These are phyloP conservation scores for Xylaria hypoxylon DNA, from an alignment of 2,329 filamentous ascomycete species.

Conservation along the genomic window DNA sequence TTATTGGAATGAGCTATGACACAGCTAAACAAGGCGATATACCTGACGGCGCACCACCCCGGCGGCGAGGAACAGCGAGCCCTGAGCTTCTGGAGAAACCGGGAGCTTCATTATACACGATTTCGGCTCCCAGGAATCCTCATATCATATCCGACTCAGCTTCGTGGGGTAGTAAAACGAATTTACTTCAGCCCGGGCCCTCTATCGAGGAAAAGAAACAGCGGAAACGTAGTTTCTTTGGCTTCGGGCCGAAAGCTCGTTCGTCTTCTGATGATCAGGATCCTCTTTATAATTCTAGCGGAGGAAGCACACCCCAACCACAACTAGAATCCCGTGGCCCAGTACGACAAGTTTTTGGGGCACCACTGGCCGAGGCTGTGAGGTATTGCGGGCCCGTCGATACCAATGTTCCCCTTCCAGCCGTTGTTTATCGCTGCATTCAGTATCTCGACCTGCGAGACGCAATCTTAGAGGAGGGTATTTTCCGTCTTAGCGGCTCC, in stretches of 20 bases:
- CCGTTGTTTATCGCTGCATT: slow-evolving; percentile 94
- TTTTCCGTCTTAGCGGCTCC: slow-evolving; percentile 96
- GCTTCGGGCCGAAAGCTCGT: slow-evolving; percentile 72
- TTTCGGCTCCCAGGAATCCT: slow-evolving; percentile 87
- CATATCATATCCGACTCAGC: slow-evolving; percentile 84
- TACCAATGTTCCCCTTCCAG: slow-evolving; percentile 80
- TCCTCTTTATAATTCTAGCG: slow-evolving; percentile 63
- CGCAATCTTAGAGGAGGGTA: slow-evolving; percentile 88
- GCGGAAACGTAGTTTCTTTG: slow-evolving; percentile 82
- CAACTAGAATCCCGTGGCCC: slow-evolving; percentile 62
- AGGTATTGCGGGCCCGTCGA: slow-evolving; percentile 80
- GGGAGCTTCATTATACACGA: slow-evolving; percentile 63
- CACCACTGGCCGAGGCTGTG: slow-evolving; percentile 86
- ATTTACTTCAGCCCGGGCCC: slow-evolving; percentile 59
- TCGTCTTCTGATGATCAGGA: slow-evolving; percentile 70
- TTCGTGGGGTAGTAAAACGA: slow-evolving; percentile 87
- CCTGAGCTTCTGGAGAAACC: slow-evolving; percentile 48
- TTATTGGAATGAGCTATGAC: slow-evolving; percentile 71
- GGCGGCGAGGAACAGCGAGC: slow-evolving; percentile 47
- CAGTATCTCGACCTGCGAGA: slow-evolving; percentile 89
- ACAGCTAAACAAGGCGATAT: slow-evolving; percentile 64
- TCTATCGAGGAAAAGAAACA: slow-evolving; percentile 79
- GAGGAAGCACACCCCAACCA: slow-evolving; percentile 53
- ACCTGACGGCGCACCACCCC: slow-evolving; percentile 58
- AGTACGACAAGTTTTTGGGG: slow-evolving; percentile 82